Evolutionary conservation across 2,329 filamentous ascomycete genomes (phyloP), one percentile per base, ranked within the genome.

Genomic region (Colletotrichum cordylinicola): DNA sequence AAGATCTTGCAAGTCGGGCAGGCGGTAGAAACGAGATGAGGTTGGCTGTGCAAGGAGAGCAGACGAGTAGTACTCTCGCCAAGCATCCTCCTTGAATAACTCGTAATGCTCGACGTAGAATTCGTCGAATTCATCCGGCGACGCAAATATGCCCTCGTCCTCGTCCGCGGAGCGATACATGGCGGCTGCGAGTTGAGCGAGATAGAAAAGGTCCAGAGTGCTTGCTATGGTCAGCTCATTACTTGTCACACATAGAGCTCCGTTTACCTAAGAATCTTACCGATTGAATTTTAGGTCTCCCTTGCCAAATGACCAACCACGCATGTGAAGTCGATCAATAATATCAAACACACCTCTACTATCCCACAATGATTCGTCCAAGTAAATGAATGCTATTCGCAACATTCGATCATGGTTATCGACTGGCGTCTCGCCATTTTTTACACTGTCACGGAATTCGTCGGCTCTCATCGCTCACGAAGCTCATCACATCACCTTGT

Each of bases 1-100:
- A 2, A 77, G 68, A 27, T 75, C 72, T 71, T 62, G 48, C 65
- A 75, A 31, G 65, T 77, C 58, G 48, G 75, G 75, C 8, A 77
- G 75, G 27, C 68, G 75, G 31, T 75, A 75, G 48, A 77, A 77
- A 8, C 60, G 72, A 58, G 60, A 39, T 21, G 75, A 75, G 13
- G 21, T 55, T 39, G 60, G 15, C 78, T 81, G 55, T 31, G 77
- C 74, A 82, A 75, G 83, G 82, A 39, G 15, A 18, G n/a, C 6
- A 18, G 65, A 24, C 18, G 70, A 70, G 65, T 70, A 76, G 60
- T 62, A 66, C 21, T 70, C 10, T 52, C 29, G 48, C 58, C 70
- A 70, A 3, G 65, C 60, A 18, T 73, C 24, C 18, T 55, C 33
- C 12, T 31, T 16, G 4, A 73, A 65, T 4, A 76, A 35, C 18